Percentiles rank a stretch among this genome's conserved stretches.
Conservation (phyloP, 2,329 filamentous ascomycete genomes). For the Monilinia polystroma region DNA sequence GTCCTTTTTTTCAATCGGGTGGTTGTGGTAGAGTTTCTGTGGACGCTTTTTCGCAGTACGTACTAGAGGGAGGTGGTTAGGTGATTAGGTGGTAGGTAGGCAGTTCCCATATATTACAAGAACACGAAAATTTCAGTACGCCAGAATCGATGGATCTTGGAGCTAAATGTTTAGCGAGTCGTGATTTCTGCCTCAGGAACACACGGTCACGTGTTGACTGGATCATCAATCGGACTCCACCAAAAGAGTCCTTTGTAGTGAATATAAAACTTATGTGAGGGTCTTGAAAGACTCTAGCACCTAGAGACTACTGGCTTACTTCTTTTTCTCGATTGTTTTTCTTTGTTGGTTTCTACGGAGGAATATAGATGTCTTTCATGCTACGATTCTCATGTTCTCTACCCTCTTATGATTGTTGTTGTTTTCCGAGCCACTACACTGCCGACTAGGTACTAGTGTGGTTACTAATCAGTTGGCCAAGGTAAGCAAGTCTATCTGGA, state of each 20-base stretch:
- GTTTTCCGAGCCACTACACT: no score
- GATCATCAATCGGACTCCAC: background rate
- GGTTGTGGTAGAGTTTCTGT: background rate
- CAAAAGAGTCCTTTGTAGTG: background rate
- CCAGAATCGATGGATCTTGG: background rate
- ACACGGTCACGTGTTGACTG: background rate
- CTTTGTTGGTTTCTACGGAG: background rate
- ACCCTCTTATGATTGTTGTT: no score
- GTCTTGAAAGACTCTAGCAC: background rate
- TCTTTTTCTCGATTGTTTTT: background rate
- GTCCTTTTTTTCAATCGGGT: constrained; percentile 13
- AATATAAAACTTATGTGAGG: background rate
- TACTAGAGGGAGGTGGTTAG: background rate
- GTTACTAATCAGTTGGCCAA: background rate
- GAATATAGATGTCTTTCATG: background rate
- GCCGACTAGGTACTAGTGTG: no score
- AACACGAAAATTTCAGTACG: constrained; percentile 18
- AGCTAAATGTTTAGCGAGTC: constrained; percentile 13
- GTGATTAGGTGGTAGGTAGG: no score
- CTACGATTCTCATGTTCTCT: background rate
- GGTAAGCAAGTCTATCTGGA: background rate
- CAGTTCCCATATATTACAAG: constrained; percentile 3
- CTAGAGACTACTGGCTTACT: background rate
- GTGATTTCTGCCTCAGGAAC: background rate
- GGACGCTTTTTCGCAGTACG: background rate